phyloP scores from a whole-genome alignment of 495 filamentous ascomycete genomes.

The Hypoxylon lenormandii region DNA sequence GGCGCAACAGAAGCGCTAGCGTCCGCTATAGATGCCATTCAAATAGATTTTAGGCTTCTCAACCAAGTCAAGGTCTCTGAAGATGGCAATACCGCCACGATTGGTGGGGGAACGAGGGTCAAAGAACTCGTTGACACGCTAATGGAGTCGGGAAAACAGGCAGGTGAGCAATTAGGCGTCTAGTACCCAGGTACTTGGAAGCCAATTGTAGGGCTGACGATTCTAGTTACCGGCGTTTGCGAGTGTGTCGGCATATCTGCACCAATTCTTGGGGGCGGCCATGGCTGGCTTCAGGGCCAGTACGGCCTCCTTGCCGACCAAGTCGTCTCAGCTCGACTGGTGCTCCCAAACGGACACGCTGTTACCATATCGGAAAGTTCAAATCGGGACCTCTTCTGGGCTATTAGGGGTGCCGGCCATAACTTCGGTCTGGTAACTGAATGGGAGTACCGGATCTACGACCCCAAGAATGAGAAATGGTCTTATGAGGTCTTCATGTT shows the following conservation, averaged over 20 bases:
- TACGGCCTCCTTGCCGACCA: slow-evolving; percentile 66
- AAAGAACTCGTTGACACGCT: slow-evolving; percentile 33
- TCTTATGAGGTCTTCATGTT: slow-evolving; percentile 38
- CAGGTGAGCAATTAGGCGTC: slow-evolving; percentile 17
- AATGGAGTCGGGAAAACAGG: slow-evolving; percentile 29
- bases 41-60: slow-evolving; percentile 48
- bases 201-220: too few relatives aligned
- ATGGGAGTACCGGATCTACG: slow-evolving; percentile 26
- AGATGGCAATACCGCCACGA: slow-evolving; percentile 57
- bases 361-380: slow-evolving; percentile 50
- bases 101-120: slow-evolving; percentile 60
- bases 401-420: slow-evolving; percentile 65
- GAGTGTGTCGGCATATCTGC: slow-evolving; percentile 62
- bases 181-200: too few relatives aligned
- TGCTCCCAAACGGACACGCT: slow-evolving; percentile 61
- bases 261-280: slow-evolving; percentile 63
- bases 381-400: slow-evolving; percentile 63
- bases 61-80: slow-evolving; percentile 46
- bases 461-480: slow-evolving; percentile 22
- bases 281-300: slow-evolving; percentile 63
- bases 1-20: slow-evolving; percentile 22
- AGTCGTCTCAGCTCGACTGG: slow-evolving; percentile 60
- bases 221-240: slow-evolving; percentile 58
- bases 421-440: slow-evolving; percentile 66
- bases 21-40: slow-evolving; percentile 35